Evolutionary conservation across 331 rosid species (phyloP).

Genomic region (Rosa hybrid): DNA sequence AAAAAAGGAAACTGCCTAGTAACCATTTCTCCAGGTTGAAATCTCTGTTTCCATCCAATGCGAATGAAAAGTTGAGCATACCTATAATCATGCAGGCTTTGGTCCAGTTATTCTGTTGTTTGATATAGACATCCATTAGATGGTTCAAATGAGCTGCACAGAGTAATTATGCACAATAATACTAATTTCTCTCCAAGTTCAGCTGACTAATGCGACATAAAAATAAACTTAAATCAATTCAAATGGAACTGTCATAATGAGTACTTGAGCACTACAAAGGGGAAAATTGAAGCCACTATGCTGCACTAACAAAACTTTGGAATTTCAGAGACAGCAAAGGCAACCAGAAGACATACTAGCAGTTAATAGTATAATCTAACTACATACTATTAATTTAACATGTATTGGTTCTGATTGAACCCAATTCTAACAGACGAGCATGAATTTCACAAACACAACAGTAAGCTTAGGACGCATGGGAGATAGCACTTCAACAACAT

Average conservation of each 20-base stretch:
- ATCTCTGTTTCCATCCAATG: background rate
- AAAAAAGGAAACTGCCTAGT: background rate
- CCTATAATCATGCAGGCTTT: constrained; percentile 66
- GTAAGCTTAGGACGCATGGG: background rate
- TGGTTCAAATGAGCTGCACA: constrained; percentile 93
- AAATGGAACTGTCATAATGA: background rate
- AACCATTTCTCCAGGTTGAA: background rate
- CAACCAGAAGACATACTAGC: background rate
- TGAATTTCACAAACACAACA: constrained; percentile 1
- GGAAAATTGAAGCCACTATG: background rate
- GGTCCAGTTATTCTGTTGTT: constrained; percentile 61
- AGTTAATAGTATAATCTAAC: background rate
- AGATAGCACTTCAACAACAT: background rate
- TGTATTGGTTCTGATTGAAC: background rate
- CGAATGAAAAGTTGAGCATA: constrained; percentile 33
- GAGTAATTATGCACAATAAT: constrained; percentile 25
- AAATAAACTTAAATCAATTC: background rate
- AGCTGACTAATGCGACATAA: constrained; percentile 21
- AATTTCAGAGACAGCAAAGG: background rate
- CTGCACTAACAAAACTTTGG: background rate
- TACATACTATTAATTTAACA: background rate
- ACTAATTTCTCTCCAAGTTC: constrained; percentile 22
- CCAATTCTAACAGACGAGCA: background rate
- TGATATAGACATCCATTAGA: constrained; percentile 70
- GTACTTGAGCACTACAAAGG: background rate